phyloP scores from a whole-genome alignment of 2,329 filamentous ascomycete genomes.

The Fusarium sacchari region DNA sequence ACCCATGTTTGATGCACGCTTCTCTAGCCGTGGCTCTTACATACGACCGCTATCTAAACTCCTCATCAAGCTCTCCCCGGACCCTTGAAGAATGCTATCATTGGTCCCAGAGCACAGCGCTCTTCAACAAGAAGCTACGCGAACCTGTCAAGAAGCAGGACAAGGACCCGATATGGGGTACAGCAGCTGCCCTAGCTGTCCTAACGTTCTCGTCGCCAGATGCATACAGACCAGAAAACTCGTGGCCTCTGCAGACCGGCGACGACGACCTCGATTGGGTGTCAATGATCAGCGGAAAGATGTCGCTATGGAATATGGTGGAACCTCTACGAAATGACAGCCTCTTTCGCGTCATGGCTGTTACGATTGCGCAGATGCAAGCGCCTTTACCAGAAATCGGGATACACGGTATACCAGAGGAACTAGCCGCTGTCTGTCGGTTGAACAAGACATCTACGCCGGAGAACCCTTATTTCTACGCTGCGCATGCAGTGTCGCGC shows the following conservation, averaged over 20 bases:
- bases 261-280: constrained; percentile 49
- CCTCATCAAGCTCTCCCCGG: constrained; percentile 34
- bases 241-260: constrained; percentile 48
- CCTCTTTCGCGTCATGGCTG: constrained; percentile 48
- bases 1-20: constrained; percentile 59
- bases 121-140: constrained; percentile 52
- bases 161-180: constrained; percentile 59
- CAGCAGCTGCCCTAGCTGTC: constrained; percentile 55
- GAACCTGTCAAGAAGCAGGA: constrained; percentile 48
- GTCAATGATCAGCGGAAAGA: constrained; percentile 48
- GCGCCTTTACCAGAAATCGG: constrained; percentile 46
- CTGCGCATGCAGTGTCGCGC: constrained; percentile 50
- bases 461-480: constrained; percentile 52
- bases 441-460: constrained; percentile 47
- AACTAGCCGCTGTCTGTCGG: constrained; percentile 39
- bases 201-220: constrained; percentile 54
- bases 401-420: constrained; percentile 38
- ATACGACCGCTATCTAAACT: constrained; percentile 51
- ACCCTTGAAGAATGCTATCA: constrained; percentile 56
- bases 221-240: constrained; percentile 42
- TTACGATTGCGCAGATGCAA: constrained; percentile 50
- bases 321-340: constrained; percentile 51
- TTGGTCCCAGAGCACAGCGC: constrained; percentile 52
- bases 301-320: constrained; percentile 48
- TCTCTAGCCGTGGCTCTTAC: constrained; percentile 54